These are phyloP conservation scores for Nannizziopsis arthrosporioides DNA, from an alignment of 2,329 filamentous ascomycete genomes.

Conservation along the genomic window DNA sequence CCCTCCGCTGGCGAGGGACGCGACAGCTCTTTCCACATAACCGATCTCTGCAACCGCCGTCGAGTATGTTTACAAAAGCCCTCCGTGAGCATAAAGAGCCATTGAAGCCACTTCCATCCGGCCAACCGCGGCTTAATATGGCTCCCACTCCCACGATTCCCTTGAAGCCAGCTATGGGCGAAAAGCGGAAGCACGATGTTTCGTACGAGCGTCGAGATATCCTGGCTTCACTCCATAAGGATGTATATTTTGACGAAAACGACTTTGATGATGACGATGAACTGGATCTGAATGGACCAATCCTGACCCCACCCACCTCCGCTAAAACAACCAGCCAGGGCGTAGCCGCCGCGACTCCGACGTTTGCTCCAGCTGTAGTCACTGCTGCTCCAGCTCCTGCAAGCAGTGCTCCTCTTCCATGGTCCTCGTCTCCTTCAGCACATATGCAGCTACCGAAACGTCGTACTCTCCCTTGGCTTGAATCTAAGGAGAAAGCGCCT, in stretches of 20 bases:
- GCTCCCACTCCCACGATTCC: slow-evolving; percentile 14
- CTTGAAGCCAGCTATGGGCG: slow-evolving; percentile 21
- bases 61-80: slow-evolving; percentile 34
- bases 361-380: slow-evolving; percentile 20
- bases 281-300: slow-evolving; percentile 42
- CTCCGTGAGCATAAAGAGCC: slow-evolving; percentile 28
- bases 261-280: slow-evolving; percentile 80
- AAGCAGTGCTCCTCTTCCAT: slow-evolving; percentile 53
- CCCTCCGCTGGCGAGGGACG: not conserved
- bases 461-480: slow-evolving; percentile 52
- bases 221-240: slow-evolving; percentile 35
- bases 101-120: slow-evolving; percentile 27
- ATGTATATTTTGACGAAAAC: slow-evolving; percentile 53
- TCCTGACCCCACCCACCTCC: slow-evolving; percentile 10
- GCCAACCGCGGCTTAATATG: slow-evolving; percentile 21
- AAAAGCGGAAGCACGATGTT: slow-evolving; percentile 32
- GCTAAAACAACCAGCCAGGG: slow-evolving; percentile 2
- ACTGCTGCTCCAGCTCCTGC: slow-evolving; percentile 22
- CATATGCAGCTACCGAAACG: slow-evolving; percentile 39
- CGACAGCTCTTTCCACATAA: not conserved
- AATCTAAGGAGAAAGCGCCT: slow-evolving; percentile 23
- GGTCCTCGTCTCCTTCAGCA: slow-evolving; percentile 51
- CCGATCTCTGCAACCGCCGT: not conserved
- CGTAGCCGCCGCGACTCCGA: slow-evolving; percentile 28
- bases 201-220: slow-evolving; percentile 20